Evolutionary conservation across 139 green algal genomes (phyloP), one percentile per base, ranked within the genome.

Genomic region (Haematococcus lacustris): DNA sequence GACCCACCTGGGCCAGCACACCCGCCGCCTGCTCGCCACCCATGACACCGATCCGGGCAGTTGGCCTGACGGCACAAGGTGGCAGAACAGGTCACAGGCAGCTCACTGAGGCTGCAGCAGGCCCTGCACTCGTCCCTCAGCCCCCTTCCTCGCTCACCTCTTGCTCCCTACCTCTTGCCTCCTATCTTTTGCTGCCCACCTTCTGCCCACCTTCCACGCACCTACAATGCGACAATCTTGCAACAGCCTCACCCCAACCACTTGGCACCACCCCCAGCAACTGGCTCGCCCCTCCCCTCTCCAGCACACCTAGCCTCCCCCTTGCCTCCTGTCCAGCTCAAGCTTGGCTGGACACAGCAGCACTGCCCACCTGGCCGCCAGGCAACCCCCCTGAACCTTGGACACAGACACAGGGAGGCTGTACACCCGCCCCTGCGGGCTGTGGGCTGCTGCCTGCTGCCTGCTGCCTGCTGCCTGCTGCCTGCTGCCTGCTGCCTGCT

Each of bases 21-120:
- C 84, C 78, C 57, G 89, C 88, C 1, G 93, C 93, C 77, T 97
- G 91, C 57, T 93, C 87, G 23, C 92, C 92, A 3, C 92, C 91
- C 93, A 97, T 97, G 51, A 98, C 93, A 4, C 78, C 71, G 76
- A 98, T 95, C n/a, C 93, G 83, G 0, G 92, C 87, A 72, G 94
- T 97, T 62, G 93, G 93, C 92, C 61, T 68, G 61, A 3, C 9
- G 57, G 28, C 17, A 25, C 57, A 65, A 33, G 57, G 25, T 65
- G 57, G 6, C 28, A 13, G 28, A 65, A 5, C 28, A 30, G 9
- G 57, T 65, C 57, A 65, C 9, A 13, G 17, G 57, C 5, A 37
- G 17, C 17, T 33, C 5, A 13, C 23, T 13, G 23, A 35, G 28
- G 5, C 5, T 5, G 6, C 28, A 65, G 5, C 5, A 37, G 57